These are phyloP conservation scores for Chaetomium sp. DNA, from an alignment of 2,329 filamentous ascomycete genomes.

Conservation along the genomic window DNA sequence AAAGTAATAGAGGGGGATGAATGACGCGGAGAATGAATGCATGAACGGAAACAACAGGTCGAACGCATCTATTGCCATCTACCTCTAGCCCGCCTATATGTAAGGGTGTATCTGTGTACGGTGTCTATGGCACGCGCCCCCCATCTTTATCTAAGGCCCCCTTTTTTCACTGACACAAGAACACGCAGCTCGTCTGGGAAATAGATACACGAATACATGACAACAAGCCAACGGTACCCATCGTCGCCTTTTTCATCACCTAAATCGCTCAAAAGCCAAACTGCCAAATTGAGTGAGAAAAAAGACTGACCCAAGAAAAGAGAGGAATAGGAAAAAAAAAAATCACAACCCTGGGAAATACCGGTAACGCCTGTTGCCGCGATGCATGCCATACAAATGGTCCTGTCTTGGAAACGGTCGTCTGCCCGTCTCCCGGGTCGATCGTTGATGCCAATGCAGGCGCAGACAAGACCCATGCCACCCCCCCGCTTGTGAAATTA, in stretches of 20 bases:
- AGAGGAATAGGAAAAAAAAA: background rate
- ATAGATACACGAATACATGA: constrained; percentile 11
- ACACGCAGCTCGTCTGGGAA: background rate
- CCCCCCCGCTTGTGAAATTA: constrained; percentile 5
- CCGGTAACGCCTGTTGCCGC: constrained; percentile 22
- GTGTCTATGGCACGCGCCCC: constrained; percentile 7
- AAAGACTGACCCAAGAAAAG: constrained; percentile 2
- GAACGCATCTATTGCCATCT: constrained; percentile 18
- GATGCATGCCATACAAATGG: constrained; percentile 27
- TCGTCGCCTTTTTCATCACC: constrained; percentile 12
- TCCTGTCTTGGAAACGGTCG: constrained; percentile 3
- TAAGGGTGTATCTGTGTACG: constrained; percentile 19
- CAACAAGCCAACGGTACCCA: constrained; percentile 3
- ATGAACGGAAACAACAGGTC: background rate
- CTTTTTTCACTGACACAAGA: constrained; percentile 7
- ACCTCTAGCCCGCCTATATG: constrained; percentile 21
- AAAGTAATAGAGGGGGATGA: background rate
- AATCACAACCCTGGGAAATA: constrained; percentile 11
- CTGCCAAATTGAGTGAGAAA: background rate
- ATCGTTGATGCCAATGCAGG: constrained; percentile 9
- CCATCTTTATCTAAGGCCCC: constrained; percentile 6
- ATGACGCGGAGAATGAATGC: background rate
- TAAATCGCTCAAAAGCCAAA: constrained; percentile 9
- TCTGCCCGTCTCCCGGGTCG: constrained; percentile 1
- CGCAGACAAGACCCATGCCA: constrained; percentile 8